Base-by-base conservation (phyloP, 768 basidiomycete species). In the Kockovaella imperatae region DNA sequence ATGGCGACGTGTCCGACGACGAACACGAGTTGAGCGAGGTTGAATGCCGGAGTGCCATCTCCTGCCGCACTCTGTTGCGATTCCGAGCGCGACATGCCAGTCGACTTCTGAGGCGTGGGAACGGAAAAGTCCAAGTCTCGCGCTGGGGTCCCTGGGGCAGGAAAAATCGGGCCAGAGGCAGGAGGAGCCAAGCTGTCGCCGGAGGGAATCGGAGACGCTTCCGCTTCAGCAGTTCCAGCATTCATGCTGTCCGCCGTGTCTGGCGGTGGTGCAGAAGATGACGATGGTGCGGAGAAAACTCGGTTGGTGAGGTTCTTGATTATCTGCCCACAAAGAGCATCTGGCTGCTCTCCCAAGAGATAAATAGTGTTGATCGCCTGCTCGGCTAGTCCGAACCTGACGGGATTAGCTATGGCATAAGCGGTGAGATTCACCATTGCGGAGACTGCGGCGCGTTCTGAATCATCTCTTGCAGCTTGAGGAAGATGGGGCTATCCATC, bases 311-410 rank as follows among this genome's bases (percentile, higher is more conserved):
- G 76, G 53, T 82, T 81, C 73, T 82, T 86, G 68, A 97, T 83
- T 43, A 97, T 75, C 1, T 77, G 77, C 47, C 82, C 78, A 69
- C 88, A 91, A 28, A 96, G 75, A 1, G 77, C 67, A 64, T 95
- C 93, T 0, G 93, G 95, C 53, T 89, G 88, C 60, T 96, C 88
- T 17, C 87, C 91, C 2, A 99, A 79, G 0, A 85, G 82, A 59
- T 97, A 99, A 42, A 95, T 83, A 1, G 93, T 89, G 68, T 99
- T 96, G 72, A 99, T 83, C 7, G 83, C 87, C 69, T 99, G 93
- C 68, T 99, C 95, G 0, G 93, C 87, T 73, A 97, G 80, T 8
- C 84, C 84, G 59, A 99, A 97, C 75, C 75, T 75, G 39, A 2
- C 5, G 24, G 17, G 35, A 29, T 52, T n/a, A 54, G 32, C 11